Evolutionary conservation across 345 rosid species (phyloP), one percentile per base, ranked within the genome.

Genomic region (Cardamine chenopodiifolia): DNA sequence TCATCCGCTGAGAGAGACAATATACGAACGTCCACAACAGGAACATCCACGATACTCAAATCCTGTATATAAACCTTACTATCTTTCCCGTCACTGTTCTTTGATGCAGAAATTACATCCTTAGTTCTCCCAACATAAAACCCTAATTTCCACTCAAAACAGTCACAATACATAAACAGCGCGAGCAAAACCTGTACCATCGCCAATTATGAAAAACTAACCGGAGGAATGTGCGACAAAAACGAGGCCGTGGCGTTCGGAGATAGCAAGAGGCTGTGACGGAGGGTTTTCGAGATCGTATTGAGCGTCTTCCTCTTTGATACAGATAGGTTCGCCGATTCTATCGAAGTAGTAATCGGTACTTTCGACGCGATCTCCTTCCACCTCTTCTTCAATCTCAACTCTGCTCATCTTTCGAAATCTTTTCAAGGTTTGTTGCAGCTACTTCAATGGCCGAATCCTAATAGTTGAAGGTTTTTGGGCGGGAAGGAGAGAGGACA

Each of bases 161-260:
- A 18, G 68, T 37, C 50, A 54, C 57, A 68, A 55, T 3, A 65
- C 29, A 29, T 49, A 37, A 65, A 44, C 37, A 45, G 6, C 35
- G 25, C 12, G 7, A 13, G 35, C 26, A 8, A 23, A 63, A 32
- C 11, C 11, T 18, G 23, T 47, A 69, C 3, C 42, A 42, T 63
- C 77, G 28, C 73, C 72, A 42, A 49, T 47, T 4, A 29, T 1
- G 45, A 28, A 55, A 5, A 11, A 63, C 77, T 66, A 31, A 93
- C 97, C 97, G 7, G 85, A 84, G 26, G 94, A 68, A 81, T 92
- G 87, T 19, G 92, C 98, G 48, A 90, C 72, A 61, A 95, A 90
- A 59, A 89, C 66, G 44, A 90, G 74, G 50, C 70, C 81, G 68
- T 49, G 83, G 59, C 56, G 73, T 53, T 87, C 81, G 63, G 98